Evolutionary conservation across 495 filamentous ascomycete genomes (phyloP).

Genomic region (Penicillium waksmanii): DNA sequence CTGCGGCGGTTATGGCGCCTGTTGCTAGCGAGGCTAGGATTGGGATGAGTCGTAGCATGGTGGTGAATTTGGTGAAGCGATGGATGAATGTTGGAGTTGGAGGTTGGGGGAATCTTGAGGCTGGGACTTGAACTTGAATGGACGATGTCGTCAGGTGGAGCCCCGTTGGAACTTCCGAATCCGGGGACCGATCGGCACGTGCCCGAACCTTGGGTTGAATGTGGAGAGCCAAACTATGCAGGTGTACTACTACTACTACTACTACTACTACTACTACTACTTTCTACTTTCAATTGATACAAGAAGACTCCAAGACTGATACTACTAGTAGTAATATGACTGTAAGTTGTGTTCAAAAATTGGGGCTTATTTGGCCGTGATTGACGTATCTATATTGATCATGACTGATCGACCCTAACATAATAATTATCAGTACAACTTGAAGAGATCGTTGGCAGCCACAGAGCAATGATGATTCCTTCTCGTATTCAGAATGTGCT

Average conservation of each 20-base stretch:
- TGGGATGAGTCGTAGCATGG: constrained; percentile 19
- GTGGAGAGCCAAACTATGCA: background rate
- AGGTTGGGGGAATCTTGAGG: background rate
- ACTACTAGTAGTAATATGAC: no score
- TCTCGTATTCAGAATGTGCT: background rate
- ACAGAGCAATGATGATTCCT: background rate
- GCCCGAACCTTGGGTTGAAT: constrained; percentile 2
- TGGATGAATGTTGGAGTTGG: constrained; percentile 5
- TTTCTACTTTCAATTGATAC: background rate
- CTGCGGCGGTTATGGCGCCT: constrained; percentile 19
- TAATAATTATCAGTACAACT: no score
- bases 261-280: background rate
- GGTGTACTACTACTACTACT: background rate
- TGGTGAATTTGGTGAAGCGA: constrained; percentile 6
- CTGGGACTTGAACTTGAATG: background rate
- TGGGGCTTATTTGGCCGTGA: no score
- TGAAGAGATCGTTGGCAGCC: no score
- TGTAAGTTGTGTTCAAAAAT: no score
- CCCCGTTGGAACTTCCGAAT: background rate
- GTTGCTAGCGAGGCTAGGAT: constrained; percentile 22
- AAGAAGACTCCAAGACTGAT: no score
- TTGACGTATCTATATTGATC: no score
- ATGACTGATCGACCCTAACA: no score
- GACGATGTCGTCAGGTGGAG: background rate
- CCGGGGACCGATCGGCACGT: constrained; percentile 22